Conservation (phyloP, 495 filamentous ascomycete genomes). For the Daldinia childiae region DNA sequence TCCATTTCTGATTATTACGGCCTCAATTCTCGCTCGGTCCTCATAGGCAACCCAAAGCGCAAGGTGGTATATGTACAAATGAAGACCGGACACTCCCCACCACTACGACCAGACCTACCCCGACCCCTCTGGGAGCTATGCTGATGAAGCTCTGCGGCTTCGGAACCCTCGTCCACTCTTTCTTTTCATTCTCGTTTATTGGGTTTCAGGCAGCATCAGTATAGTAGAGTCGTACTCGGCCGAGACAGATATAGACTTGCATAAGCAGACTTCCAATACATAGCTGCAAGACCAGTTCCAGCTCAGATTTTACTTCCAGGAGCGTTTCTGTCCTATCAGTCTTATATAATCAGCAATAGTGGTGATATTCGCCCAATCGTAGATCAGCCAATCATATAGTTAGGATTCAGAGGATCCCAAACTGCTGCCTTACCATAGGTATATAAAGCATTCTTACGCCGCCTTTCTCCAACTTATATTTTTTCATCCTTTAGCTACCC, state of each 20-base stretch:
- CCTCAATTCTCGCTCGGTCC: constrained; percentile 83
- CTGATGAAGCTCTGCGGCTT: constrained; percentile 42
- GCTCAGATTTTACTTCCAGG: background rate
- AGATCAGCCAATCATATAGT: constrained; percentile 2
- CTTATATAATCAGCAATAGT: background rate
- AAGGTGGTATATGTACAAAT: constrained; percentile 85
- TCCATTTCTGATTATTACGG: constrained; percentile 93
- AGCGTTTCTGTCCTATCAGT: background rate
- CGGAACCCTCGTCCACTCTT: background rate
- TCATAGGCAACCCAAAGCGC: constrained; percentile 75
- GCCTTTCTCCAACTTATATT: background rate
- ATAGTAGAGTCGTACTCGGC: background rate
- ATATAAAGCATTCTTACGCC: background rate
- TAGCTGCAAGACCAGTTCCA: background rate
- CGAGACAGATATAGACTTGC: constrained; percentile 7
- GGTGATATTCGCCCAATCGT: background rate
- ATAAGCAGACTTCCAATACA: constrained; percentile 1
- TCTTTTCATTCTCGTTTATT: background rate
- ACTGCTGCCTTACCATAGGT: background rate
- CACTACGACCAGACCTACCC: constrained; percentile 57
- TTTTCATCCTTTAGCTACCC: background rate
- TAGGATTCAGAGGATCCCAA: background rate
- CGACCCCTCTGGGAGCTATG: constrained; percentile 70
- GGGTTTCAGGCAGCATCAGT: constrained; percentile 6
- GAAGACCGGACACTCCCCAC: constrained; percentile 41